A percentile compares a stretch with the other conserved stretches of the same genome.
These are phyloP conservation scores for Ceratorhiza oryzae-sativae DNA, from an alignment of 1,284 basidiomycete species.

Conservation along the genomic window DNA sequence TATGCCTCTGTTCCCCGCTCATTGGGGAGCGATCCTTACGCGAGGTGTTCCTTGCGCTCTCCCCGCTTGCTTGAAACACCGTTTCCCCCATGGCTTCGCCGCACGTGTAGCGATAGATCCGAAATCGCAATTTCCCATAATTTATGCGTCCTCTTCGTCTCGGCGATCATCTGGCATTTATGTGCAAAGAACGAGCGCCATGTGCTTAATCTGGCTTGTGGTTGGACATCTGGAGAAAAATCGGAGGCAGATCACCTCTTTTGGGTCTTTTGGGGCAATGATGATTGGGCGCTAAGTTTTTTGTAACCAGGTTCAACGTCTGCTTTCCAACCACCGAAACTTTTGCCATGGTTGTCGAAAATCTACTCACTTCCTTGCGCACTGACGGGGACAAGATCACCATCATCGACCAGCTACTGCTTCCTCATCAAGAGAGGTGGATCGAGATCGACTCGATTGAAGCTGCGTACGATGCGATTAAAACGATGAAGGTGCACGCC, in stretches of 20 bases:
- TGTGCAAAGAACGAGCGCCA: neutral
- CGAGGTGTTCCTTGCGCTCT: neutral
- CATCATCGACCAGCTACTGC: slow-evolving; percentile 84
- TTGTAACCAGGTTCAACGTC: neutral
- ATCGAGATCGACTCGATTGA: slow-evolving; percentile 73
- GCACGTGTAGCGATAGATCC: slow-evolving; percentile 17
- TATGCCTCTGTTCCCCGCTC: neutral
- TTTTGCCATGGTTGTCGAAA: slow-evolving; percentile 15
- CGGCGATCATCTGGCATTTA: neutral
- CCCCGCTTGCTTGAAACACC: neutral
- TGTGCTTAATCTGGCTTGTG: neutral
- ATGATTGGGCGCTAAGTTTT: slow-evolving; percentile 9
- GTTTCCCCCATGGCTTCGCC: slow-evolving; percentile 3
- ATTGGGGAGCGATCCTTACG: neutral
- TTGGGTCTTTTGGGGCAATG: neutral
- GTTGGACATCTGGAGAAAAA: neutral
- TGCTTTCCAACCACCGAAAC: neutral
- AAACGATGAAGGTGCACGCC: slow-evolving; percentile 79
- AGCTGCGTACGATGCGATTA: slow-evolving; percentile 89
- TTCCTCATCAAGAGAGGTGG: slow-evolving; percentile 82
- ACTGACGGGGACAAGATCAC: slow-evolving; percentile 71
- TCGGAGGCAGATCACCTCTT: neutral
- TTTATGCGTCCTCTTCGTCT: neutral
- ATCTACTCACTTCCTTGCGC: slow-evolving; percentile 64
- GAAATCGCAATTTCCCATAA: neutral